phyloP scores from a whole-genome alignment of 2,329 filamentous ascomycete species.

The Colletotrichum lentis region DNA sequence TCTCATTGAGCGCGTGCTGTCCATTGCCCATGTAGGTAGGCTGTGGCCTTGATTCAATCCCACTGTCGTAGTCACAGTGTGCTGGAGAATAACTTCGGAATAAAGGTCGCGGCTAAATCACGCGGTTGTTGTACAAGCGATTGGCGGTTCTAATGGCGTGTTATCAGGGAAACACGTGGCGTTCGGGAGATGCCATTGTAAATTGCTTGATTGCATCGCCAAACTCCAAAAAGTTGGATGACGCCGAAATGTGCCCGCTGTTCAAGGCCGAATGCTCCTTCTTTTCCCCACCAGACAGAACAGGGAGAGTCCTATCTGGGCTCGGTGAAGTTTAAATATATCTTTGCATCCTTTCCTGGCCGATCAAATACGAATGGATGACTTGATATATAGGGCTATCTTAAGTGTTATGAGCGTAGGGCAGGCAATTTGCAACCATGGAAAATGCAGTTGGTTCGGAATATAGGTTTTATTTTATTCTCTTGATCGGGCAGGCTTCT shows the following conservation, averaged over 20 bases:
- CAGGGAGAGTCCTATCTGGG: slow-evolving; percentile 16
- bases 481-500: not conserved
- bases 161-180: not conserved
- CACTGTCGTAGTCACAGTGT: not conserved
- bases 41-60: not conserved
- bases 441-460: too few species aligned
- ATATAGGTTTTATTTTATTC: too few species aligned
- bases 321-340: not conserved
- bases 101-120: not conserved
- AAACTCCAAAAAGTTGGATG: not conserved
- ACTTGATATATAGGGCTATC: not conserved
- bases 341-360: not conserved
- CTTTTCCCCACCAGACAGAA: not conserved
- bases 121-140: not conserved
- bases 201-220: not conserved
- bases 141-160: not conserved
- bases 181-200: not conserved
- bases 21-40: not conserved
- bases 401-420: not conserved
- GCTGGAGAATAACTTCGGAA: too few species aligned
- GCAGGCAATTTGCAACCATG: too few species aligned
- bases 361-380: not conserved
- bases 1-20: not conserved
- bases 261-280: not conserved
- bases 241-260: not conserved